Evolutionary conservation across 208 protist species (phyloP).

Genomic region (Acanthamoeba sp.): DNA sequence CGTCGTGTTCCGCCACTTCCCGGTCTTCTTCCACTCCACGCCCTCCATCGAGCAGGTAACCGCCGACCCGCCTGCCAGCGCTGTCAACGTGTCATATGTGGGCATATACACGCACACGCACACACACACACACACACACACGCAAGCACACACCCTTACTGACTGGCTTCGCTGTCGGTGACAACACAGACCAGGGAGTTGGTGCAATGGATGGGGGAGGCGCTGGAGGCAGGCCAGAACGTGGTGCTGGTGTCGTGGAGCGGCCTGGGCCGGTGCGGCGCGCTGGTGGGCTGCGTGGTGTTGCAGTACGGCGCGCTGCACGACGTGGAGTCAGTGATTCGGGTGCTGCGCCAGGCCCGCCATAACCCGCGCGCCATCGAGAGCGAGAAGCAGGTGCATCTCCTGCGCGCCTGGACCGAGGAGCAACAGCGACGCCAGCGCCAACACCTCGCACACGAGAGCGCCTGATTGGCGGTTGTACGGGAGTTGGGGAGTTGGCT

Average conservation of each 20-base stretch:
- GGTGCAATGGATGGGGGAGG: not conserved
- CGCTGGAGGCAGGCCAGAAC: slow-evolving; percentile 12
- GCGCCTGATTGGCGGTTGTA: not conserved
- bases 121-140: too few relatives aligned
- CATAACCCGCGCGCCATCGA: slow-evolving; percentile 62
- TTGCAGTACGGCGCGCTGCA: not conserved
- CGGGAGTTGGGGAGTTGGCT: too few relatives aligned
- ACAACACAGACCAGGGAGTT: not conserved
- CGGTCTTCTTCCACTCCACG: slow-evolving; percentile 46
- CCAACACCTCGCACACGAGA: not conserved
- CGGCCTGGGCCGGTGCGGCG: slow-evolving; percentile 37
- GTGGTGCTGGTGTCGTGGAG: slow-evolving; percentile 64
- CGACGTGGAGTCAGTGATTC: not conserved
- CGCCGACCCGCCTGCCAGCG: not conserved
- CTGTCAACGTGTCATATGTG: too few relatives aligned
- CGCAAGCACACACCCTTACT: too few relatives aligned
- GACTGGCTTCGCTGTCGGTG: too few relatives aligned
- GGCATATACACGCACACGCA: too few relatives aligned
- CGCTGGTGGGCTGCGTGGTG: not conserved
- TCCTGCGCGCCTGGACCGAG: slow-evolving; percentile 19
- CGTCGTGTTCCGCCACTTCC: slow-evolving; percentile 49
- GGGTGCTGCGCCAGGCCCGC: not conserved
- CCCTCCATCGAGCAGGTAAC: not conserved
- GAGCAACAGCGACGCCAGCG: not conserved
- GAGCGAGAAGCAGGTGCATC: slow-evolving; percentile 20